Base-by-base conservation (phyloP, 2,329 filamentous ascomycete genomes). In the Apiospora arundinis region DNA sequence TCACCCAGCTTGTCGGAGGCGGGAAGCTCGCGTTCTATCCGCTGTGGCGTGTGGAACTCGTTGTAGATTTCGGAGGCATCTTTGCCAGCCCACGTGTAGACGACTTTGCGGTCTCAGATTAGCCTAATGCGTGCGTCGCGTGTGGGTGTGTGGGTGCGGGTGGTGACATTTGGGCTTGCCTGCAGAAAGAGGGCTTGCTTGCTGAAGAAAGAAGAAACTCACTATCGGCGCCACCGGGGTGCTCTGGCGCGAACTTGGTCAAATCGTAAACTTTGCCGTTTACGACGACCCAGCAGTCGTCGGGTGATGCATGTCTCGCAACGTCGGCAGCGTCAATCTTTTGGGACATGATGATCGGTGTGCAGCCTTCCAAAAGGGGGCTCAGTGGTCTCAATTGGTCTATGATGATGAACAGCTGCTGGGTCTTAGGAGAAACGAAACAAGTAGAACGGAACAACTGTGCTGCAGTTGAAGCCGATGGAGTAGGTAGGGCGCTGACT, bases 61-160 rank as follows among this genome's bases (percentile, higher is more conserved):
- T 83, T 84, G 81, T 88, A 92, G 70, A 82, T 84, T 69, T 80
- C 82, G 63, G 85, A 88, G 4, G 87, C 88, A 79, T 90, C 88
- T 37, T 82, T 82, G 63, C 87, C 88, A 44, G 87, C 87, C 76
- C 87, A 83, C 80, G 83, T 44, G 32, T 69, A 56, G 46, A 69
- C 40, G 48, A 69, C 67, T 69, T 32, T 45, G 11, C 6, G 16
- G 42, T 28, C 14, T n/a, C 65, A 67, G 9, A 23, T 67, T 28
- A 67, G 40, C 21, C 25, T 4, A 32, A 11, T 37, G 52, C 5
- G 32, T 8, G 42, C 28, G 32, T 25, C n/a, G n/a, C n/a, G n/a
- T n/a, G n/a, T n/a, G n/a, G n/a, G n/a, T n/a, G n/a, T n/a, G n/a
- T n/a, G n/a, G n/a, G n/a, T n/a, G n/a, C n/a, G n/a, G n/a, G 6